Evolutionary conservation across 306 rosid species (phyloP).

Genomic region (Vigna reflexopilosa): DNA sequence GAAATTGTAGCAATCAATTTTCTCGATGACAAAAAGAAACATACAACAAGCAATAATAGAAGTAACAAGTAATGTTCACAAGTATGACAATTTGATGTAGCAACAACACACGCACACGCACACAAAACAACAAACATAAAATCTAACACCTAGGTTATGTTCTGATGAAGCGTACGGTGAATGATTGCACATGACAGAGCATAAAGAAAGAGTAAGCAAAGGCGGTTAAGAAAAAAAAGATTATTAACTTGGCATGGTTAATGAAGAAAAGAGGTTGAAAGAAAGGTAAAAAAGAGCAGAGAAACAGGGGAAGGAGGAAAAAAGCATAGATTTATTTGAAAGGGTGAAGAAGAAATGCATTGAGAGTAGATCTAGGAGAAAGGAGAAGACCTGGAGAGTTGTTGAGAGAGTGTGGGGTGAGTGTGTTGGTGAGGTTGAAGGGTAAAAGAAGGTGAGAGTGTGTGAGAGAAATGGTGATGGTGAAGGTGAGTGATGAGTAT

Average conservation of each 20-base stretch:
- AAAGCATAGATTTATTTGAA: not conserved
- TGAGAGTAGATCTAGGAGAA: conserved; percentile 26
- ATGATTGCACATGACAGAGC: not conserved
- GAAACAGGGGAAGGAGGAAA: not conserved
- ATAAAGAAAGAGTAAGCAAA: not conserved
- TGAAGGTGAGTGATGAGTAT: conserved; percentile 65
- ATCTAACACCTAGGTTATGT: conserved; percentile 6
- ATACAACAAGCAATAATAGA: not conserved
- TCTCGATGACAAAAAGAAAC: not conserved
- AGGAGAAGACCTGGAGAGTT: conserved; percentile 57
- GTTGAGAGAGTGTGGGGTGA: conserved; percentile 41
- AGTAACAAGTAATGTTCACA: not conserved
- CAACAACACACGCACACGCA: not conserved
- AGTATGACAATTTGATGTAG: not conserved
- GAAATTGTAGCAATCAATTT: not conserved
- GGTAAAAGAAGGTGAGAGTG: not conserved
- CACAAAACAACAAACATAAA: conserved; percentile 13
- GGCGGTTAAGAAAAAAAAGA: not conserved
- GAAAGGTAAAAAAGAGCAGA: not conserved
- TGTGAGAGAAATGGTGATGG: not conserved
- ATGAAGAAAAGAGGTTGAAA: not conserved
- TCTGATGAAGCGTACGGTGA: not conserved
- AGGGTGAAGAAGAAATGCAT: not conserved
- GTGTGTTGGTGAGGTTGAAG: not conserved
- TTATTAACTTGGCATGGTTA: not conserved